These are phyloP conservation scores for Heritiera fomes DNA, from an alignment of 345 rosid genomes.

Conservation along the genomic window DNA sequence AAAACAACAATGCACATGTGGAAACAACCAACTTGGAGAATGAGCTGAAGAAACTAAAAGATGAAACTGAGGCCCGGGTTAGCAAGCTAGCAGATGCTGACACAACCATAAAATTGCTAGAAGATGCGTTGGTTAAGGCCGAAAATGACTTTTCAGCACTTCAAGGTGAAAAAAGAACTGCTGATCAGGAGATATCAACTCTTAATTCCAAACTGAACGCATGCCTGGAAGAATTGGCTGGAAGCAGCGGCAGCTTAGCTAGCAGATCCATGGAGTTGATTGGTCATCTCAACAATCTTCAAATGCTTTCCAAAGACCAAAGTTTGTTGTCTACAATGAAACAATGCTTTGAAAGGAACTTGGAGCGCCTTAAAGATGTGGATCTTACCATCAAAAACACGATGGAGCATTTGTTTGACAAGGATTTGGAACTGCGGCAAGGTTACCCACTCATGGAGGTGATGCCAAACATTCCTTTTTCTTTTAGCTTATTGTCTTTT, in stretches of 20 bases:
- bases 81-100: constrained; percentile 51
- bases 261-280: constrained; percentile 57
- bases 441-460: constrained; percentile 47
- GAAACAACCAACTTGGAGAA: constrained; percentile 46
- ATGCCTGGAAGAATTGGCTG: constrained; percentile 79
- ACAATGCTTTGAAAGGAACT: constrained; percentile 52
- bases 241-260: constrained; percentile 56
- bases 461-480: constrained; percentile 24
- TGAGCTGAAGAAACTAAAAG: constrained; percentile 59
- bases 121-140: constrained; percentile 60
- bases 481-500: background rate
- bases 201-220: constrained; percentile 66
- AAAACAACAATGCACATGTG: constrained; percentile 40
- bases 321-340: constrained; percentile 47
- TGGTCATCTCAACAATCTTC: constrained; percentile 52
- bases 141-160: constrained; percentile 49
- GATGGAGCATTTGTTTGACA: constrained; percentile 30
- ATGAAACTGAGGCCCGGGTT: constrained; percentile 55
- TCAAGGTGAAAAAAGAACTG: constrained; percentile 55
- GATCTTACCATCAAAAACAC: constrained; percentile 54
- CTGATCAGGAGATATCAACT: constrained; percentile 59
- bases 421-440: constrained; percentile 36
- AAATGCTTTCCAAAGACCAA: constrained; percentile 54
- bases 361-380: constrained; percentile 58
- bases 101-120: constrained; percentile 53